Percentiles rank a stretch among this genome's conserved stretches.
These are phyloP conservation scores for Tetratostichococcus sp. DNA, from an alignment of 139 green algal species.

Conservation along the genomic window DNA sequence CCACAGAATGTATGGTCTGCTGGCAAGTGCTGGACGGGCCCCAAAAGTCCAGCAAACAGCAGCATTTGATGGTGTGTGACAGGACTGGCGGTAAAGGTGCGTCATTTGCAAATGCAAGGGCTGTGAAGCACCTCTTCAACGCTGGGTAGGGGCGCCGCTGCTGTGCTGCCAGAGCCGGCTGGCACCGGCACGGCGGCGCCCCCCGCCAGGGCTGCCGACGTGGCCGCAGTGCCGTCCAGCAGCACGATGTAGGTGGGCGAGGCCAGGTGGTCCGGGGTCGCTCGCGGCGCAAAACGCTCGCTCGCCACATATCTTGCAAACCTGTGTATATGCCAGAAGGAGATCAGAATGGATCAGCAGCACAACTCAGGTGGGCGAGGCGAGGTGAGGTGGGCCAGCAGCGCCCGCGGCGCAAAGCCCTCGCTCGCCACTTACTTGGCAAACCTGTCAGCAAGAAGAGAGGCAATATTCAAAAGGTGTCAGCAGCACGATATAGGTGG, in stretches of 20 bases:
- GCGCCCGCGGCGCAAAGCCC: too few species aligned
- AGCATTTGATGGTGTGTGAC: too few species aligned
- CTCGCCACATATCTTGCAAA: background rate
- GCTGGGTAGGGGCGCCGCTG: background rate
- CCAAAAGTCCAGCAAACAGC: too few species aligned
- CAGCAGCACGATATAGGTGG: too few species aligned
- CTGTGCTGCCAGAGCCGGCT: too few species aligned
- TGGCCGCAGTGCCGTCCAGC: background rate
- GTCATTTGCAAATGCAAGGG: too few species aligned
- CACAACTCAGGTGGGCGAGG: background rate
- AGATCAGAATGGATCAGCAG: too few species aligned
- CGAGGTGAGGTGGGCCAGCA: background rate
- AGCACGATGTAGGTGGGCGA: conserved; percentile 4
- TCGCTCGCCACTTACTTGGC: too few species aligned
- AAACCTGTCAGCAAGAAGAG: too few species aligned
- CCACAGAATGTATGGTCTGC: background rate
- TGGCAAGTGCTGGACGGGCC: too few species aligned
- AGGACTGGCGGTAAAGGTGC: too few species aligned
- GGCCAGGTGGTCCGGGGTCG: background rate
- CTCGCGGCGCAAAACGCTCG: background rate
- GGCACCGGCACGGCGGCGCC: background rate
- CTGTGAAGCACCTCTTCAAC: background rate
- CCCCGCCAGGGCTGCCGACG: background rate
- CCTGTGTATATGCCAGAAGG: background rate
- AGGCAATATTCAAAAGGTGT: too few species aligned